Percentiles rank a stretch among this genome's conserved stretches.
These are phyloP conservation scores for Cladorrhinum sp. DNA, from an alignment of 2,329 filamentous ascomycete genomes.

Conservation along the genomic window DNA sequence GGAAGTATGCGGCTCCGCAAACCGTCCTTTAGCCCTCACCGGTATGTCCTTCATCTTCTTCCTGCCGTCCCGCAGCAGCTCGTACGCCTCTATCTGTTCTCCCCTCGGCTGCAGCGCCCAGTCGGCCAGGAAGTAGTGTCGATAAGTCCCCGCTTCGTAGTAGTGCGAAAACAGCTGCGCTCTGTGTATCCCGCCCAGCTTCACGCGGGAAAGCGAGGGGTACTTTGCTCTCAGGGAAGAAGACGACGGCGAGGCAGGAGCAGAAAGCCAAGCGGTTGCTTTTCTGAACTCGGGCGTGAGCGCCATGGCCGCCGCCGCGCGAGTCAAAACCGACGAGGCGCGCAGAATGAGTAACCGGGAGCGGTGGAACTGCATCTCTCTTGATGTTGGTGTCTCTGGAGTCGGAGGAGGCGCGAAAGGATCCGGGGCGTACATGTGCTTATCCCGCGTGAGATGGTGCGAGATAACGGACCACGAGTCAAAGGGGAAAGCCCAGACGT, in stretches of 20 bases:
- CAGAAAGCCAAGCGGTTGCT: conserved; percentile 11
- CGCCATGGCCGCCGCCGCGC: conserved; percentile 14
- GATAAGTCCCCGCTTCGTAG: conserved; percentile 29
- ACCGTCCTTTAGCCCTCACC: background rate
- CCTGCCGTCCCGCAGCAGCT: background rate
- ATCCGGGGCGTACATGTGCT: conserved; percentile 33
- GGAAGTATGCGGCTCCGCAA: no score
- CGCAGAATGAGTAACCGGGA: conserved; percentile 10
- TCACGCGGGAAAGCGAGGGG: conserved; percentile 28
- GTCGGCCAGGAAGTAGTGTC: background rate
- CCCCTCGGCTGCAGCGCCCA: background rate
- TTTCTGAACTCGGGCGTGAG: conserved; percentile 5
- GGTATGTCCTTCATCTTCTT: background rate
- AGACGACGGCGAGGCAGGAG: no score
- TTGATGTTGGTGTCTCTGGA: background rate
- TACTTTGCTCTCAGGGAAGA: no score
- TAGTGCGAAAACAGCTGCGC: conserved; percentile 41
- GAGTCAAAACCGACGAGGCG: conserved; percentile 15
- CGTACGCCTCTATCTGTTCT: background rate
- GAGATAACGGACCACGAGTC: conserved; percentile 43
- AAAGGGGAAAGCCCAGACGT: conserved; percentile 45
- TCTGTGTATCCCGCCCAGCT: conserved; percentile 41
- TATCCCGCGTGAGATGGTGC: conserved; percentile 38
- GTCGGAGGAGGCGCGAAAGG: background rate
- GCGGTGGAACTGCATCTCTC: background rate